A percentile compares a stretch with the other conserved stretches of the same genome.
phyloP scores from a whole-genome alignment of 148 eudicot genomes.

The Camellia japonica region DNA sequence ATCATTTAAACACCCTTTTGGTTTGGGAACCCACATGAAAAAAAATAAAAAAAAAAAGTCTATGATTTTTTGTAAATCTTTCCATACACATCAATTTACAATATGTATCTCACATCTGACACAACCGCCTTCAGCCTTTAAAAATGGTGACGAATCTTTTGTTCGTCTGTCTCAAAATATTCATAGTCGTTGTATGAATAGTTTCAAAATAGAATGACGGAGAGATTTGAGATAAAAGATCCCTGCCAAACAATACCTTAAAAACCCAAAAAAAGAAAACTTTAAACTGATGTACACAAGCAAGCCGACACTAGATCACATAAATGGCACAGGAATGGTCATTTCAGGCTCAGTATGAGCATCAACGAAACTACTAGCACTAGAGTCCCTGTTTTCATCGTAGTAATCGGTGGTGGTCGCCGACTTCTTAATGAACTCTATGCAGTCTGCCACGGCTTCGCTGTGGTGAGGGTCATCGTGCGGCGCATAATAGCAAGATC shows the following conservation, averaged over 20 bases:
- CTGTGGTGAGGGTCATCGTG: constrained; percentile 46
- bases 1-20: too few relatives aligned
- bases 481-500: constrained; percentile 16
- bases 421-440: constrained; percentile 66
- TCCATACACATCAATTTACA: not conserved
- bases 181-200: too few relatives aligned
- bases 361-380: not conserved
- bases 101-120: not conserved
- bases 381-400: constrained; percentile 18
- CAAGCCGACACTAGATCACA: constrained; percentile 5
- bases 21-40: too few relatives aligned
- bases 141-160: too few relatives aligned
- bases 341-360: constrained; percentile 8
- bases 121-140: not conserved
- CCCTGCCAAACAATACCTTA: not conserved
- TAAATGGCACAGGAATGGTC: constrained; percentile 27
- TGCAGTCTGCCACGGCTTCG: constrained; percentile 74
- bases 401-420: not conserved
- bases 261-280: not conserved
- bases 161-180: too few relatives aligned
- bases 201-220: too few relatives aligned
- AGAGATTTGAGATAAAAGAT: too few relatives aligned
- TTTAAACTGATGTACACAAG: not conserved
- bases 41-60: not conserved
- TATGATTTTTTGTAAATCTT: not conserved